Evolutionary conservation across 1,139 yeast species (phyloP).

Genomic region (Diutina scorzettiae): DNA sequence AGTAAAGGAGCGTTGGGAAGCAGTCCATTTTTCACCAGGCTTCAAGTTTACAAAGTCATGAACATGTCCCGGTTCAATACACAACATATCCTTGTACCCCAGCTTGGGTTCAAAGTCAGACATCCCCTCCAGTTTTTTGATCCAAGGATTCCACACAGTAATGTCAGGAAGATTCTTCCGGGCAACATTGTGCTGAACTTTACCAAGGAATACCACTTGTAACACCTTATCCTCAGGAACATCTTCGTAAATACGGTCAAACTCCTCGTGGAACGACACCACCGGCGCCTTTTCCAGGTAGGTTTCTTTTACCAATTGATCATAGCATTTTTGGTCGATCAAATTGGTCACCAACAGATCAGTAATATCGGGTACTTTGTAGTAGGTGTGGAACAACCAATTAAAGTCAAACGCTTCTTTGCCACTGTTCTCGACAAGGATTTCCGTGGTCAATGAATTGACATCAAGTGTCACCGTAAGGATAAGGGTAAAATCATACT

Average conservation of each 20-base stretch:
- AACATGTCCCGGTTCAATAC: conserved; percentile 91
- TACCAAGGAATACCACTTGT: conserved; percentile 58
- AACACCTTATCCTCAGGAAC: conserved; percentile 43
- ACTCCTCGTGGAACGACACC: conserved; percentile 63
- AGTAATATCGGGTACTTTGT: conserved; percentile 61
- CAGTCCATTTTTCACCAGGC: conserved; percentile 65
- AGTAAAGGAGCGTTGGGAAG: conserved; percentile 42
- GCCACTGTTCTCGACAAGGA: conserved; percentile 69
- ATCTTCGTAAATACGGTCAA: conserved; percentile 69
- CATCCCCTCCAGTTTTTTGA: conserved; percentile 65
- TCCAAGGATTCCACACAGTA: conserved; percentile 99
- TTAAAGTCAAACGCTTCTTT: conserved; percentile 63
- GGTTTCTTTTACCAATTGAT: conserved; percentile 53
- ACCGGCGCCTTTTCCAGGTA: conserved; percentile 66
- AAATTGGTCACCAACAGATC: conserved; percentile 69
- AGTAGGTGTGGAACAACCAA: conserved; percentile 93
- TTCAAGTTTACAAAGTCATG: conserved; percentile 47
- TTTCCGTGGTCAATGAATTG: conserved; percentile 48
- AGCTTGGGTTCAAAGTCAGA: conserved; percentile 77
- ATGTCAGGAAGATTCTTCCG: conserved; percentile 69
- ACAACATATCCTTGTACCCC: conserved; percentile 79
- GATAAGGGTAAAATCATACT: conserved; percentile 63
- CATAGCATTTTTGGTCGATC: conserved; percentile 57
- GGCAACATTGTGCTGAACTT: conserved; percentile 52
- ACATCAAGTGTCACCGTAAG: conserved; percentile 47